Base-by-base conservation (phyloP, 2,329 filamentous ascomycete species). In the Aureobasidium musti region DNA sequence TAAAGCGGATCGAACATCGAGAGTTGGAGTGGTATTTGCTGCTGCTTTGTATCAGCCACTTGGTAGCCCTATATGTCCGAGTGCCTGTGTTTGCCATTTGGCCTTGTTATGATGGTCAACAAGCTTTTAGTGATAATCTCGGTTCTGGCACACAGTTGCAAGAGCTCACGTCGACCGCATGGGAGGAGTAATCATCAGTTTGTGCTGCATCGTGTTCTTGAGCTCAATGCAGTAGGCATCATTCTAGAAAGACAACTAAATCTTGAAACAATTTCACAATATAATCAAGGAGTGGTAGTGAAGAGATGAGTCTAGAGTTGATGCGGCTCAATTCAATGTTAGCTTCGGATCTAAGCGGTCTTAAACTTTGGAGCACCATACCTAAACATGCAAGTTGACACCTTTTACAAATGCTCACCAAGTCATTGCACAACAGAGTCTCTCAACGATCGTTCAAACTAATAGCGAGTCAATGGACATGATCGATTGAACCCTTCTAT, bases 381-480 rank as follows among this genome's bases (percentile, higher is more conserved):
- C n/a, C n/a, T n/a, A n/a, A 30, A 45, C 56, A 33, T 49, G 56
- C 28, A 52, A 63, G 59, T 63, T 63, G 59, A 63, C 59, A 63
- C 59, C 59, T 52, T 63, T 63, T 63, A 47, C 59, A 52, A 41
- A 30, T 26, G 33, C 33, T 41, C 47, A n/a, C 45, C 35, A 39
- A 17, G 5, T 39, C 35, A 39, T 39, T 35, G 59, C 41, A 11
- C 59, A 41, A 52, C 59, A 28, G 23, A 41, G 14, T 2, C 28
- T 10, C 43, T 11, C 45, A 26, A 63, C 59, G 7, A 30, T 33
- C 26, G 13, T 28, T 17, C 21, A 14, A 10, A 28, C 8, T 4
- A 13, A 21, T 6, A 5, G 14, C 1, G 1, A 8, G 26, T 45
- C 61, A 54, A 64, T 64, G 61, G 37, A 35, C 21, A 5, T 11